Conservation (phyloP, 805 yeast genomes). For the Candida odintsovae region DNA sequence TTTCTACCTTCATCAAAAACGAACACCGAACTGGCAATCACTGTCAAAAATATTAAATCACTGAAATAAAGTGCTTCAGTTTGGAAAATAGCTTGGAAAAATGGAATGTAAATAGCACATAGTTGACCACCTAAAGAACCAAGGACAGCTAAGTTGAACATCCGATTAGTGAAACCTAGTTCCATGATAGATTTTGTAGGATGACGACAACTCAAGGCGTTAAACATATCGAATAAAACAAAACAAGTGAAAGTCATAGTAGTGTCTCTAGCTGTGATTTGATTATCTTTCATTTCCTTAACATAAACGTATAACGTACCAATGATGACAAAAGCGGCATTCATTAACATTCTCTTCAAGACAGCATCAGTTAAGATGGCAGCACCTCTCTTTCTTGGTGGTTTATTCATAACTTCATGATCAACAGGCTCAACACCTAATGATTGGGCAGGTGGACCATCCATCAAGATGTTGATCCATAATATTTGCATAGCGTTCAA, state of each 20-base stretch:
- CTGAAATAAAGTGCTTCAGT: conserved; percentile 79
- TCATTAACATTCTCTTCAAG: conserved; percentile 64
- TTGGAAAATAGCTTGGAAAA: conserved; percentile 88
- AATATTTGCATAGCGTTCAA: conserved; percentile 96
- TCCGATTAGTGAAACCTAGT: conserved; percentile 72
- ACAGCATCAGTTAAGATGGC: conserved; percentile 70
- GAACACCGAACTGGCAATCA: conserved; percentile 74
- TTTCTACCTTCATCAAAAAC: conserved; percentile 82
- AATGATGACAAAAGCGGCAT: conserved; percentile 68
- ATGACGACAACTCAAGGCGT: conserved; percentile 91
- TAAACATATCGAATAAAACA: conserved; percentile 94
- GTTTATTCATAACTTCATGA: conserved; percentile 89
- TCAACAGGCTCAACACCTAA: conserved; percentile 97
- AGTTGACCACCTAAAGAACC: conserved; percentile 86
- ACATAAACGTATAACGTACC: conserved; percentile 89
- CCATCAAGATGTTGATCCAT: conserved; percentile 97
- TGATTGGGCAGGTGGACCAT: conserved; percentile 98
- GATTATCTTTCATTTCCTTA: conserved; percentile 78
- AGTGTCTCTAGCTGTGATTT: conserved; percentile 89
- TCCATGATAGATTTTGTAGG: conserved; percentile 77
- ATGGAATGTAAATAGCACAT: conserved; percentile 90
- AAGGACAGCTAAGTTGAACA: conserved; percentile 92
- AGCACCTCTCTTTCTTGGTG: conserved; percentile 90
- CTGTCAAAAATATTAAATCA: conserved; percentile 60
- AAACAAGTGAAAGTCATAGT: conserved; percentile 99